Percentiles rank a stretch among this genome's conserved stretches.
Conservation (phyloP, 2,329 filamentous ascomycete species). For the Exophiala aquamarina region DNA sequence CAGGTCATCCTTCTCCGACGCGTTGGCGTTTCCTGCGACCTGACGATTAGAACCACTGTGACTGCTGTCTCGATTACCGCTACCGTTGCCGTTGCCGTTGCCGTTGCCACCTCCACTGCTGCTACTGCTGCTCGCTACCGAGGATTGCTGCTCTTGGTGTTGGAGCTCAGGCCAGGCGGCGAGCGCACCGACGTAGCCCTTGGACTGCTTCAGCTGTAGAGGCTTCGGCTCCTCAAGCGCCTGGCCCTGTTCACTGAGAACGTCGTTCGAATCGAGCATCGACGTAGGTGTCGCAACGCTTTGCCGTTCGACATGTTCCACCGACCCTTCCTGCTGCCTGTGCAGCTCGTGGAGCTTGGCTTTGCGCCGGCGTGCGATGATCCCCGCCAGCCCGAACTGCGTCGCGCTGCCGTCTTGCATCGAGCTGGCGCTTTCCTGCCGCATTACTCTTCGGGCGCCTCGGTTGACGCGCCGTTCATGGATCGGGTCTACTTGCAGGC, state of each 20-base stretch:
- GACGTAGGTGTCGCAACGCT: constrained; percentile 8
- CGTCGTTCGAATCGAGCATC: constrained; percentile 8
- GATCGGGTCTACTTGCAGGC: constrained; percentile 52
- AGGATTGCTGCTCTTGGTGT: constrained; percentile 1
- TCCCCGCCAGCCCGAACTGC: constrained; percentile 18
- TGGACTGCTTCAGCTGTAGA: constrained; percentile 5
- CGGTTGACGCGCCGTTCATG: constrained; percentile 28
- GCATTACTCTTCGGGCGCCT: neutral
- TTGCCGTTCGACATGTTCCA: constrained; percentile 21
- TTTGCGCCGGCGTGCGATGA: constrained; percentile 17
- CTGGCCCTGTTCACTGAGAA: neutral
- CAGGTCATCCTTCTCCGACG: neutral
- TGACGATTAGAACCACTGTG: neutral
- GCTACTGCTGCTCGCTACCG: constrained; percentile 4
- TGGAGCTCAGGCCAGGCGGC: constrained; percentile 14
- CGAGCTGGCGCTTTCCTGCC: constrained; percentile 1
- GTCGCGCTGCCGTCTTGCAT: constrained; percentile 2
- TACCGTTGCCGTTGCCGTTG: neutral
- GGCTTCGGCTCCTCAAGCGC: neutral
- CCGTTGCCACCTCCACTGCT: neutral
- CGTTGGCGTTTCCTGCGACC: neutral
- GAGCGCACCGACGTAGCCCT: constrained; percentile 18
- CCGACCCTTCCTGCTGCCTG: constrained; percentile 6
- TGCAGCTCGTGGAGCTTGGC: constrained; percentile 3
- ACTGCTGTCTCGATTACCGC: neutral